Evolutionary conservation across 1,284 basidiomycete genomes (phyloP).

Genomic region (Ceraceosorus guamensis): DNA sequence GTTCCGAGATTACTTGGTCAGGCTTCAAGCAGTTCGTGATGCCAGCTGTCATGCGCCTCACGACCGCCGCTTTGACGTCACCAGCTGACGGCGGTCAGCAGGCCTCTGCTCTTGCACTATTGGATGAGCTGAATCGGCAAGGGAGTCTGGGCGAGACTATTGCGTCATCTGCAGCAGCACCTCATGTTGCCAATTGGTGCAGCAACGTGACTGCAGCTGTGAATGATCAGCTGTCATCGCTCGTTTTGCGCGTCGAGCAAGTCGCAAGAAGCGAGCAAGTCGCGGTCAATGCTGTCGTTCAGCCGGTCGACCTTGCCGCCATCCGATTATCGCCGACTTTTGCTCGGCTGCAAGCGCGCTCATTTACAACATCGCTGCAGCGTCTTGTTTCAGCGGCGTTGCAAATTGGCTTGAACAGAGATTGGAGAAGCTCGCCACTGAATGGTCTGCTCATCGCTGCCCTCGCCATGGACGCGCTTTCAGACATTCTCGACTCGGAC

Average conservation of each 20-base stretch:
- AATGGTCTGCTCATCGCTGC: no score
- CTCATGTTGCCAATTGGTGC: conserved; percentile 21
- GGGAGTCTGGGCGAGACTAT: conserved; percentile 10
- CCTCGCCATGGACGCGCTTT: no score
- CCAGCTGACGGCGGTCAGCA: not conserved
- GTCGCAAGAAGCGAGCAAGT: not conserved
- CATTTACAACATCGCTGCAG: no score
- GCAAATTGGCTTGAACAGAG: no score
- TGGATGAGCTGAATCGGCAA: conserved; percentile 20
- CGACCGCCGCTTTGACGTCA: conserved; percentile 11
- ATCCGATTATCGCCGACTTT: no score
- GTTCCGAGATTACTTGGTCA: conserved; percentile 26
- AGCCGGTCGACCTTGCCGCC: no score
- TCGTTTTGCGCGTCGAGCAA: not conserved
- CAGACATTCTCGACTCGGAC: no score
- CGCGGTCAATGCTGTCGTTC: no score
- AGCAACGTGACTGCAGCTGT: conserved; percentile 13
- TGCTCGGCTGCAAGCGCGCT: no score
- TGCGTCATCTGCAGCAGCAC: conserved; percentile 15
- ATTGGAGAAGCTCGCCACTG: no score
- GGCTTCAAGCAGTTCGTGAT: conserved; percentile 41
- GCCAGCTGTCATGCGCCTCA: conserved; percentile 31
- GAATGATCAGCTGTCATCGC: not conserved
- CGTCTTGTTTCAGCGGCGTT: no score
- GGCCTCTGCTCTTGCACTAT: conserved; percentile 19